Evolutionary conservation across 306 rosid species (phyloP).

Genomic region (Geum urbanum): DNA sequence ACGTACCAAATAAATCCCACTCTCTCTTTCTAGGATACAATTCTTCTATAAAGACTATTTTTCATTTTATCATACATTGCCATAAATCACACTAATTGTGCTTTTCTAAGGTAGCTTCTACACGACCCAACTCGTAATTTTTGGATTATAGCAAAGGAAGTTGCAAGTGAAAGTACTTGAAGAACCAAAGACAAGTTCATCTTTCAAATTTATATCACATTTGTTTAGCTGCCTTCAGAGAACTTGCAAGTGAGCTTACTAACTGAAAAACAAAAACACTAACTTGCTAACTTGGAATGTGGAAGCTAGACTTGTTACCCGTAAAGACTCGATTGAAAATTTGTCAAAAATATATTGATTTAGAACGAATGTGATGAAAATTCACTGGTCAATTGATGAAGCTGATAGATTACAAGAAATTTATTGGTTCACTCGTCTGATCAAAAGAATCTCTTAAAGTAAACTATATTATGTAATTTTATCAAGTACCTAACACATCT

Average conservation of each 20-base stretch:
- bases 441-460: too few relatives aligned
- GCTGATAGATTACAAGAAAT: too few relatives aligned
- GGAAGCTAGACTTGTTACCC: too few relatives aligned
- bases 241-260: not conserved
- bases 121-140: not conserved
- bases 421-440: too few relatives aligned
- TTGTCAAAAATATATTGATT: too few relatives aligned
- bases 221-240: not conserved
- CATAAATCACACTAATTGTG: not conserved
- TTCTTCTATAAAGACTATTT: not conserved
- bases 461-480: too few relatives aligned
- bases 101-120: not conserved
- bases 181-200: not conserved
- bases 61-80: not conserved
- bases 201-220: not conserved
- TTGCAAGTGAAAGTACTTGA: not conserved
- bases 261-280: too few relatives aligned
- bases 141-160: not conserved
- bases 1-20: too few relatives aligned
- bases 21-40: not conserved
- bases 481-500: too few relatives aligned
- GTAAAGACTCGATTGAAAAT: not conserved
- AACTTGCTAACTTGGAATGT: too few relatives aligned
- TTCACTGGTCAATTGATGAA: too few relatives aligned
- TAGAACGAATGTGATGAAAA: not conserved